These are phyloP conservation scores for Aspergillus versicolor DNA, from an alignment of 2,329 filamentous ascomycete genomes.

Conservation along the genomic window DNA sequence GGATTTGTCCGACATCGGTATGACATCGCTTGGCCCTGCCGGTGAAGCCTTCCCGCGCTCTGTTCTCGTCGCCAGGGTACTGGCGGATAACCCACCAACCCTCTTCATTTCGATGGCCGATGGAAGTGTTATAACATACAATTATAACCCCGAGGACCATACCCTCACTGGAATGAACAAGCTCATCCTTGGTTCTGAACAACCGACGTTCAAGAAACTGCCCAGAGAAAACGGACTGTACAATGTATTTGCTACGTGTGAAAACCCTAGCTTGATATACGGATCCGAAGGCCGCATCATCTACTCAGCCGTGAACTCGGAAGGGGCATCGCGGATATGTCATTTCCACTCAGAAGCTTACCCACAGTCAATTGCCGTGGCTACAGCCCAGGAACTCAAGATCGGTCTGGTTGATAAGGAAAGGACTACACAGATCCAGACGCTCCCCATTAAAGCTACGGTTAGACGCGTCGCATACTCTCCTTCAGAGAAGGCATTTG, in stretches of 20 bases:
- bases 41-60: conserved; percentile 79
- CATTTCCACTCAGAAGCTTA: conserved; percentile 80
- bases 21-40: conserved; percentile 63
- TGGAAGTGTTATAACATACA: conserved; percentile 83
- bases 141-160: conserved; percentile 62
- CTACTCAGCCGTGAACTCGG: conserved; percentile 90
- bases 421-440: conserved; percentile 82
- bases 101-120: conserved; percentile 90
- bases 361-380: conserved; percentile 76
- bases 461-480: conserved; percentile 87
- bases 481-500: conserved; percentile 74
- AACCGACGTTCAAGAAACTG: conserved; percentile 76
- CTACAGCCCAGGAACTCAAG: conserved; percentile 72
- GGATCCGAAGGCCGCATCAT: conserved; percentile 82
- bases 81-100: conserved; percentile 66
- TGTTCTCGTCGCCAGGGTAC: conserved; percentile 73
- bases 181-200: conserved; percentile 80
- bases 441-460: conserved; percentile 75
- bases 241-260: conserved; percentile 89
- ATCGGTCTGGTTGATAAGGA: conserved; percentile 81
- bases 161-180: conserved; percentile 72
- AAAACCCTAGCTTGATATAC: conserved; percentile 92
- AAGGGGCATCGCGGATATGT: conserved; percentile 78
- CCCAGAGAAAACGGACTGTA: conserved; percentile 66
- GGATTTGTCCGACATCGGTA: conserved; percentile 65